Percentiles rank a stretch among this genome's conserved stretches.
Conservation (phyloP, 495 filamentous ascomycete species). For the Penicillium nucicola region DNA sequence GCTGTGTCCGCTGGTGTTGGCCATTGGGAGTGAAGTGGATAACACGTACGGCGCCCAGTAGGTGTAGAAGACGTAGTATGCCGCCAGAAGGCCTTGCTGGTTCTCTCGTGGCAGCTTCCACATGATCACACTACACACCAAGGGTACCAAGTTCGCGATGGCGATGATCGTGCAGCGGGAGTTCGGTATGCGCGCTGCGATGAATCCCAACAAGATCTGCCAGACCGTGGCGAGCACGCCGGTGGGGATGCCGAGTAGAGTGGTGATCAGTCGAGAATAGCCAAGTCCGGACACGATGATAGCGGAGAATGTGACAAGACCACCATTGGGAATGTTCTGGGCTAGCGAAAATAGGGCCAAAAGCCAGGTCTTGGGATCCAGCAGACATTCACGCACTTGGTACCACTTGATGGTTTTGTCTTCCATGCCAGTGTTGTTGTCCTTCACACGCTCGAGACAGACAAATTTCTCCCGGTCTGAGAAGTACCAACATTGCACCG, state of each 20-base stretch:
- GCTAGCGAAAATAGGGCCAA: constrained; percentile 21
- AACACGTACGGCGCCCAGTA: constrained; percentile 38
- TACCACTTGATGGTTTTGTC: constrained; percentile 48
- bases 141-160: constrained; percentile 26
- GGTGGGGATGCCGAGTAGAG: constrained; percentile 32
- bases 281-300: constrained; percentile 39
- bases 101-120: constrained; percentile 33
- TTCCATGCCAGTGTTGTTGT: constrained; percentile 54
- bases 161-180: constrained; percentile 34
- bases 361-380: constrained; percentile 43
- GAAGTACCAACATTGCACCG: constrained; percentile 42
- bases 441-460: constrained; percentile 49
- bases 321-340: constrained; percentile 32
- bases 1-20: constrained; percentile 37
- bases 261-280: constrained; percentile 26
- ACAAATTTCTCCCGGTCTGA: constrained; percentile 42
- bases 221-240: constrained; percentile 29
- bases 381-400: constrained; percentile 44
- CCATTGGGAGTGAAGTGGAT: constrained; percentile 34
- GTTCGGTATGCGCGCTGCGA: constrained; percentile 32
- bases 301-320: constrained; percentile 31
- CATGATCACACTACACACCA: constrained; percentile 32
- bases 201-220: constrained; percentile 31
- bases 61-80: constrained; percentile 26
- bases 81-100: constrained; percentile 28